Base-by-base conservation (phyloP, 768 basidiomycete genomes). In the Mycena kentingensis region DNA sequence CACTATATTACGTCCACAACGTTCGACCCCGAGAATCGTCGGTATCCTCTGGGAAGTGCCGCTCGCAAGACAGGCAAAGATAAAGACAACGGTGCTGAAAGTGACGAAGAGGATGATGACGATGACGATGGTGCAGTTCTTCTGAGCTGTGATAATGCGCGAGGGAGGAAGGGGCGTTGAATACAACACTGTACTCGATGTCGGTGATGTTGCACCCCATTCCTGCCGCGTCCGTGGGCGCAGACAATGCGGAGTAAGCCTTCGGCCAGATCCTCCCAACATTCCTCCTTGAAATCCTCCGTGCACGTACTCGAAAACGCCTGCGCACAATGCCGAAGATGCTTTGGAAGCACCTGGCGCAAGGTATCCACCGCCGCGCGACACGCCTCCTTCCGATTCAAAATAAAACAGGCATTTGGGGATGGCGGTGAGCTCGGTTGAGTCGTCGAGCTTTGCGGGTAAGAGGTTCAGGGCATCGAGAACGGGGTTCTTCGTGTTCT, bases 161-260 rank as follows among this genome's bases (percentile, higher is more conserved):
- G n/a, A n/a, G n/a, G n/a, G n/a, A n/a, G n/a, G n/a, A n/a, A n/a
- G n/a, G n/a, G n/a, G n/a, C n/a, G n/a, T n/a, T n/a, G n/a, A n/a
- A n/a, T n/a, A n/a, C n/a, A n/a, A n/a, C n/a, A n/a, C n/a, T 51
- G 49, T 49, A 58, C 19, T 42, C 34, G 8, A 65, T 56, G 32
- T 63, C 53, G 3, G 55, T 36, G 4, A 60, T 55, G 28, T 63
- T 63, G 42, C 63, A 62, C 15, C 64, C 64, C 62, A 62, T 62
- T 5, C 55, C 54, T 2, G 63, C 60, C 0, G 60, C 65, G 39
- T 66, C 63, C 12, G 64, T 65, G 10, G 63, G n/a, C 51, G 24
- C 51, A 53, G 10, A 66, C 41, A 43, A 61, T 61, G 0, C 55
- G 55, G 26, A 58, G 48, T 21, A 46, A 28, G 19, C 63, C 65